These are phyloP conservation scores for Fremontodendron californicum DNA, from an alignment of 345 rosid genomes.

Conservation along the genomic window DNA sequence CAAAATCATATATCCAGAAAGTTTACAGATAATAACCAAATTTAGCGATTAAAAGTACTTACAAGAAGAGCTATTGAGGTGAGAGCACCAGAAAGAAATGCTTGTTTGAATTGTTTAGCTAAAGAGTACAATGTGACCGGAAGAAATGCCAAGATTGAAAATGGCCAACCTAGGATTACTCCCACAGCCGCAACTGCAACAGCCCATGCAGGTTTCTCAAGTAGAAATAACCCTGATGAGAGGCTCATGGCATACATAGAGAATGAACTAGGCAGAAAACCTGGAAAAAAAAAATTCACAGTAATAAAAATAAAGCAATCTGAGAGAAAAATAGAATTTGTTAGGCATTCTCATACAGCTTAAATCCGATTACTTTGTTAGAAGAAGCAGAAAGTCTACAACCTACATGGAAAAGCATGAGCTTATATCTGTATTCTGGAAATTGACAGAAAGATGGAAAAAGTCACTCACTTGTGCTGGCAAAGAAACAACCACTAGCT, in stretches of 20 bases:
- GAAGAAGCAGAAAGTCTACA: not conserved
- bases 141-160: slow-evolving; percentile 86
- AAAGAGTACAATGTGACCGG: slow-evolving; percentile 68
- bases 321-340: not conserved
- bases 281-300: slow-evolving; percentile 30
- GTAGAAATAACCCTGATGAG: slow-evolving; percentile 82
- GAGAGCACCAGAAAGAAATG: slow-evolving; percentile 64
- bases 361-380: not conserved
- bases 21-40: slow-evolving; percentile 1
- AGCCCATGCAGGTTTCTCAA: slow-evolving; percentile 65
- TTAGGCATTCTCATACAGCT: not conserved
- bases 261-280: slow-evolving; percentile 97
- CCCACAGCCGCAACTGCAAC: slow-evolving; percentile 75
- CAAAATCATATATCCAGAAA: slow-evolving; percentile 6
- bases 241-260: slow-evolving; percentile 98
- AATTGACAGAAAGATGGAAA: not conserved
- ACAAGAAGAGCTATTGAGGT: slow-evolving; percentile 61
- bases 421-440: not conserved
- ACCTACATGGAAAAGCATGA: not conserved
- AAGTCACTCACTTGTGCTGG: slow-evolving; percentile 83
- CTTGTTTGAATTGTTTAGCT: slow-evolving; percentile 57
- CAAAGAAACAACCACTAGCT: slow-evolving; percentile 97
- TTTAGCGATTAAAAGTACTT: slow-evolving; percentile 31
- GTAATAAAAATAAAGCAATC: not conserved
- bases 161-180: slow-evolving; percentile 97